Base-by-base conservation (phyloP, 768 basidiomycete species). In the Mycena kentingensis region DNA sequence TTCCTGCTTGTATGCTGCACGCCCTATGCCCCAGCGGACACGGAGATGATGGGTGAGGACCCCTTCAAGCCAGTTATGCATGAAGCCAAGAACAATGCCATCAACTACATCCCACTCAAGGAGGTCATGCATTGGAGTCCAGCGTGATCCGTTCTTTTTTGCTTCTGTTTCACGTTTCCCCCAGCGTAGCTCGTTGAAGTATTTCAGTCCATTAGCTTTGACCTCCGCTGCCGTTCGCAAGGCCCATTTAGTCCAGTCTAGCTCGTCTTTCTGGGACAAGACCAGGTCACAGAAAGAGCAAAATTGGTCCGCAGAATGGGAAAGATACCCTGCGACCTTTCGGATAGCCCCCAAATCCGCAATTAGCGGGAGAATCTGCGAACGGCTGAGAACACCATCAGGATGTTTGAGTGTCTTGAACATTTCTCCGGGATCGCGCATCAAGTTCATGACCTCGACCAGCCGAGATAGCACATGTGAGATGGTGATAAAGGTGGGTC, bases 41-140 rank as follows among this genome's bases (percentile, higher is more conserved):
- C 55, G 49, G 1, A 61, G 39, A 3, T 66, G 60, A 27, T 46
- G 35, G 25, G 50, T 16, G 1, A 64, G 27, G 24, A 54, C 7
- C 3, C 63, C 60, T 46, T 62, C 59, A 4, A 61, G 44, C 49
- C 43, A 51, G 37, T 58, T 60, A 46, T 64, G 65, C 60, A 66
- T 51, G 37, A 42, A 50, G 2, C 61, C 63, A 1, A 66, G 43
- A n/a, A 60, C 22, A 27, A 45, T 26, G 53, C 55, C 21, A 5
- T 19, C 3, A 12, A 64, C 56, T 11, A 63, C 53, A 45, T 66
- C 47, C 52, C 60, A 60, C 29, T 59, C 46, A 3, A 2, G 7
- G 1, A 58, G 5, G 15, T 38, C 7, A 50, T 61, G 52, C 3
- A 60, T 1, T 5, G 56, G 19, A 11, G 53, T 42, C 50, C 57